Percentiles rank a stretch among this genome's conserved stretches.
Conservation (phyloP, 129 eudicot genomes). For the Cynara cardunculus region DNA sequence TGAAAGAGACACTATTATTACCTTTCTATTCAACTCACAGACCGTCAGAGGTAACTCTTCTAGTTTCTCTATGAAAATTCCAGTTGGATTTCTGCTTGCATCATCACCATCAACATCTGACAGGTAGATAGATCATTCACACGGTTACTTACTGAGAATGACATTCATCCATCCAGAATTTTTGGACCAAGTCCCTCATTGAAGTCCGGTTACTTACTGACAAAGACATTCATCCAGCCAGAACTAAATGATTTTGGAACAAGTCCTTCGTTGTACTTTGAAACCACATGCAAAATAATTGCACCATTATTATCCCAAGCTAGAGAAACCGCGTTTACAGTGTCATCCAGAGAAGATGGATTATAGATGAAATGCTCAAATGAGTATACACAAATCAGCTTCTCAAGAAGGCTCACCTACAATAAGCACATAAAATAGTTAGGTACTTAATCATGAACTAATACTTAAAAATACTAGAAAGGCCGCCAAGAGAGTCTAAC, state of each 20-base stretch:
- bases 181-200: conserved; percentile 28
- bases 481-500: not conserved
- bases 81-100: conserved; percentile 31
- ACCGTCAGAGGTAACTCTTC: conserved; percentile 76
- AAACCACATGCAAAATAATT: conserved; percentile 47
- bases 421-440: conserved; percentile 14
- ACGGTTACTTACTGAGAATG: conserved; percentile 39
- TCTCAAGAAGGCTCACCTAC: conserved; percentile 58
- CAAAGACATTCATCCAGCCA: conserved; percentile 46
- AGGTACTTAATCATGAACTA: not conserved
- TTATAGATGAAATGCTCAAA: conserved; percentile 34
- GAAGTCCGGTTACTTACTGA: conserved; percentile 46
- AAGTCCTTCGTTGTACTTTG: conserved; percentile 36
- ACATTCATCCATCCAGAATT: conserved; percentile 41
- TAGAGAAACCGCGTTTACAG: conserved; percentile 39
- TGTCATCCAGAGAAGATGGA: conserved; percentile 37
- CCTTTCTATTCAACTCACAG: conserved; percentile 71
- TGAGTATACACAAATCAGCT: conserved; percentile 38
- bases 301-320: conserved; percentile 53
- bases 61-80: conserved; percentile 48
- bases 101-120: conserved; percentile 40
- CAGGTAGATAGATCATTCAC: conserved; percentile 25
- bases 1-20: conserved; percentile 1
- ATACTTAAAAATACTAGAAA: not conserved
- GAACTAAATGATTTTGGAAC: conserved; percentile 14